These are phyloP conservation scores for Metschnikowia similis DNA, from an alignment of 805 yeast species.

Conservation along the genomic window DNA sequence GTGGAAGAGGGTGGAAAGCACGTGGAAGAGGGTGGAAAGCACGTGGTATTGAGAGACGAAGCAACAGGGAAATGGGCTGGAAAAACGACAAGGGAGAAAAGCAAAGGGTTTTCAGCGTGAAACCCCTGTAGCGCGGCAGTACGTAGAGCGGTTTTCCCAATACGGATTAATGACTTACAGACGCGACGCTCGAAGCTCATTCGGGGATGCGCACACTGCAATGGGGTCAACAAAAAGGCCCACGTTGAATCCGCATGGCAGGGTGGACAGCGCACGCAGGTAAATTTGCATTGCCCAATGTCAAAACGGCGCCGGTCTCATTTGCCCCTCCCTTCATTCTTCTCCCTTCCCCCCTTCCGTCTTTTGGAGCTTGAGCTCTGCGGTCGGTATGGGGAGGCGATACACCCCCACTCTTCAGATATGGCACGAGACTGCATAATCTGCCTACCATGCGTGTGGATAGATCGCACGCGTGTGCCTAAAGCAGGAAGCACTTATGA, in stretches of 20 bases:
- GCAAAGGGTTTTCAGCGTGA: slow-evolving; percentile 3
- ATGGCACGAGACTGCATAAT: no score
- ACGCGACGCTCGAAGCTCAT: slow-evolving; percentile 10
- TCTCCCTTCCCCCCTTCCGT: no score
- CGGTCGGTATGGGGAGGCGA: no score
- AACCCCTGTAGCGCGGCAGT: slow-evolving; percentile 1
- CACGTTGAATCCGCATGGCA: background rate
- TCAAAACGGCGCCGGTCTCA: rapidly evolving
- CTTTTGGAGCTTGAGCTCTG: no score
- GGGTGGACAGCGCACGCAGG: no score
- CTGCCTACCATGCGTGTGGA: no score
- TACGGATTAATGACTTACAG: slow-evolving; percentile 15
- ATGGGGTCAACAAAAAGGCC: background rate
- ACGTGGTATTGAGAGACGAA: background rate
- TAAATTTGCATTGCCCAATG: no score
- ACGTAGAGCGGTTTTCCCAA: slow-evolving; percentile 7
- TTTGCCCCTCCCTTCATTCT: no score
- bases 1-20: background rate
- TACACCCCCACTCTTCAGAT: no score
- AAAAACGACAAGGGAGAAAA: slow-evolving; percentile 4
- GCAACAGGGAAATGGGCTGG: background rate
- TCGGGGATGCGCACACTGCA: slow-evolving; percentile 1
- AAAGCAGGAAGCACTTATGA: no score
- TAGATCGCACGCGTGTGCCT: no score
- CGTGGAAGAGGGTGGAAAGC: background rate